These are phyloP conservation scores for Cladosporium sp. DNA, from an alignment of 2,329 filamentous ascomycete genomes.

Conservation along the genomic window DNA sequence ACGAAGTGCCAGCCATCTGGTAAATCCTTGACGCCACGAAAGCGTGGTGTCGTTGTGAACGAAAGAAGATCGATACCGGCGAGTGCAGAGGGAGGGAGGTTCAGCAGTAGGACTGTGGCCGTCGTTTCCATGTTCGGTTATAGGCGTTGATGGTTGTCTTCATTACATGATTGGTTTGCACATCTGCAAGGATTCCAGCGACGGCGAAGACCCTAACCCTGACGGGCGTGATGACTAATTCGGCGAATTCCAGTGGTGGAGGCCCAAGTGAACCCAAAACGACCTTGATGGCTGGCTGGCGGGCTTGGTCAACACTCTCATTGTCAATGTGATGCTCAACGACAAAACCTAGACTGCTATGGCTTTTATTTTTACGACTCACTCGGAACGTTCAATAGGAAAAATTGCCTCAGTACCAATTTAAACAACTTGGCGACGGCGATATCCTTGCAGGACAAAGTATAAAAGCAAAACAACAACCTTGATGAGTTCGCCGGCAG, in stretches of 20 bases:
- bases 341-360: background rate
- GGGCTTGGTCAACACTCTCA: background rate
- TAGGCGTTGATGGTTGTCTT: background rate
- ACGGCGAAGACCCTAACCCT: background rate
- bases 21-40: constrained; percentile 61
- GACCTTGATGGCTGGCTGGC: constrained; percentile 4
- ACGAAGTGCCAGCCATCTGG: constrained; percentile 62
- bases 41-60: constrained; percentile 62
- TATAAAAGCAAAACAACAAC: background rate
- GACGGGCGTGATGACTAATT: constrained; percentile 1
- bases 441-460: background rate
- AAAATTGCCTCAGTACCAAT: background rate
- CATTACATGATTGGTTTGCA: background rate
- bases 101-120: constrained; percentile 42
- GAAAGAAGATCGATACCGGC: constrained; percentile 60
- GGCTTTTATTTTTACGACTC: background rate
- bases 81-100: constrained; percentile 47
- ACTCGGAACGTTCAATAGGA: background rate
- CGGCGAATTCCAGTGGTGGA: constrained; percentile 13
- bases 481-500: background rate
- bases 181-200: background rate
- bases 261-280: background rate
- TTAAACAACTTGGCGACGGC: background rate
- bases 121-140: constrained; percentile 19
- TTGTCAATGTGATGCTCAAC: background rate